phyloP scores from a whole-genome alignment of 306 rosid genomes.

The Acmispon strigosus region DNA sequence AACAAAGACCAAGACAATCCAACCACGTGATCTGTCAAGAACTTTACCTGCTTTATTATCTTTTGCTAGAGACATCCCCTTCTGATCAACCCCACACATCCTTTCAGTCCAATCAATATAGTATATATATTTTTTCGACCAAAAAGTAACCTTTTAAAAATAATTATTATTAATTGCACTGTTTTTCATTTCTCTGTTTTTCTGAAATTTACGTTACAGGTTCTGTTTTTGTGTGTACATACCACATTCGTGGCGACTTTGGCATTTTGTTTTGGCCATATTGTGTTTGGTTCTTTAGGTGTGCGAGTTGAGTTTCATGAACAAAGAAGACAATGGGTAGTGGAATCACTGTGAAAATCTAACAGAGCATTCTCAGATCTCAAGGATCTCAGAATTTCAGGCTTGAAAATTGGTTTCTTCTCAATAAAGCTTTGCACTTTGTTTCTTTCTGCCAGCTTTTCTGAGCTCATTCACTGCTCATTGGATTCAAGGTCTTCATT shows the following conservation, averaged over 20 bases:
- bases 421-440: slow-evolving; percentile 29
- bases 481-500: slow-evolving; percentile 43
- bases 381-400: slow-evolving; percentile 61
- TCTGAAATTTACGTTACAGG: slow-evolving; percentile 23
- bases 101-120: slow-evolving; percentile 37
- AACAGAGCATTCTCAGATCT: slow-evolving; percentile 64
- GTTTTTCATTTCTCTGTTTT: neutral
- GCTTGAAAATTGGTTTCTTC: slow-evolving; percentile 21
- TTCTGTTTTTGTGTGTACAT: slow-evolving; percentile 41
- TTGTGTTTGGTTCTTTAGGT: slow-evolving; percentile 39
- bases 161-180: neutral
- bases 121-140: neutral
- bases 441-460: no score
- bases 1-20: slow-evolving; percentile 63
- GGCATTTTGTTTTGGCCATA: slow-evolving; percentile 56
- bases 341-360: slow-evolving; percentile 31
- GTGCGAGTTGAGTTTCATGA: slow-evolving; percentile 40
- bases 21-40: slow-evolving; percentile 86
- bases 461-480: neutral
- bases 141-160: neutral
- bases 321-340: no score
- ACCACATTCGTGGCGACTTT: slow-evolving; percentile 49
- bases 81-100: slow-evolving; percentile 31
- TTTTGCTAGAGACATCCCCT: neutral
- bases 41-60: slow-evolving; percentile 30